Evolutionary conservation across 176 grass and related monocot species (phyloP), one percentile per base, ranked within the genome.

Genomic region (Leersia perrieri): DNA sequence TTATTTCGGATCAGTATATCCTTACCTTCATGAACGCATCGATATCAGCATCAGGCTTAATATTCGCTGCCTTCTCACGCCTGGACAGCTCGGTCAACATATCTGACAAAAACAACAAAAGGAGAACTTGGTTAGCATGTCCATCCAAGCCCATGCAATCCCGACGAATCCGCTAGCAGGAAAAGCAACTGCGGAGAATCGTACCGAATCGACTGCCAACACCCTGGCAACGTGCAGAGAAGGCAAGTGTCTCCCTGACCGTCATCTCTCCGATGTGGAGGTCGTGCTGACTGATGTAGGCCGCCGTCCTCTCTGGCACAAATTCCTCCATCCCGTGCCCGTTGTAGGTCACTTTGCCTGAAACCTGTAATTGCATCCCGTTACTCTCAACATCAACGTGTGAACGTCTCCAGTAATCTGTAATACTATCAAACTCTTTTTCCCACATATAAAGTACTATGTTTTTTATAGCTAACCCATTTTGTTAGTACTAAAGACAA

Each of bases 221-320:
- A 42, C 96, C 96, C 84, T 98, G 96, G 81, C 92, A 95, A 15
- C 96, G 84, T 1, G 92, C 96, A 2, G 96, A 98, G 88, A 98
- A 98, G 5, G 90, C 88, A 1, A 98, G 86, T 2, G 92, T 98
- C 70, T 98, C 96, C 57, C 96, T 88, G 13, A 98, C 92, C 0
- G 96, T 98, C 96, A 98, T 98, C 84, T 98, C 92, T 66, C 90
- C 92, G n/a, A 95, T 91, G 85, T 99, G 92, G 44, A 95, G 93
- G 58, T 99, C 96, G 61, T 95, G 88, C 68, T 99, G 96, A 80
- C 96, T 95, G 63, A 99, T 99, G 71, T 99, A 99, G 0, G 92
- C 96, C 4, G 96, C 90, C 15, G 96, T 95, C 82, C 96, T 92
- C 85, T 99, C 74, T 3, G 96, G 90, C 36, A 99, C 92, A 71